Evolutionary conservation across 2,329 filamentous ascomycete genomes (phyloP), one percentile per base, ranked within the genome.

Genomic region (Esteya vermicola): DNA sequence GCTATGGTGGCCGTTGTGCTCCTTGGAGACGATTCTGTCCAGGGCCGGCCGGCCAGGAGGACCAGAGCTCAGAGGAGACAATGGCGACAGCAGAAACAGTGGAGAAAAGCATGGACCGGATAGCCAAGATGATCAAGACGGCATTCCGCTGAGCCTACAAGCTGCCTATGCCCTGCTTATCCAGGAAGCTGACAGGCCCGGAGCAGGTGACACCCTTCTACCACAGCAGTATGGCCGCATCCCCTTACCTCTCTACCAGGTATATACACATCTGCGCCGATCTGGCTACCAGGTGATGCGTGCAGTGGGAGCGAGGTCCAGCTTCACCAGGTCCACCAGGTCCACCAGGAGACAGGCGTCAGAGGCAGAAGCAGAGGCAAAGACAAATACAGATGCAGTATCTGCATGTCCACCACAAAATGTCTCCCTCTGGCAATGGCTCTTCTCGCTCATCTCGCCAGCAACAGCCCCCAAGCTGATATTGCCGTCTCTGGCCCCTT

Each of bases 121-220:
- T 10, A 51, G 54, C 2, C 52, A 33, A n/a, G 22, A 28, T 9
- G 46, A 41, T 5, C 32, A 27, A 7, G 61, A 69, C 4, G 81
- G 81, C 1, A 58, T 91, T n/a, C 86, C 89, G 0, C 78, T 98
- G 65, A 93, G 84, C 57, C 62, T 96, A 30, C 85, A 96, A 57
- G 88, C 83, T 6, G 86, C 86, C 1, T 96, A 96, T 63, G 75
- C 88, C 6, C 71, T 85, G 19, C 77, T 94, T 39, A 72, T 94
- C 47, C n/a, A n/a, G n/a, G n/a, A n/a, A n/a, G n/a, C n/a, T n/a
- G n/a, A n/a, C n/a, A 85, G 85, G 2, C 64, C 72, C 20, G 79
- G 84, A 36, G 70, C 4, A 9, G 14, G 6, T 9, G 19, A 38
- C 36, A 21, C 64, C 6, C 70, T 76, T 45, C 9, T 16, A 32